Base-by-base conservation (phyloP, 257 asterid species). In the Rhazya stricta region DNA sequence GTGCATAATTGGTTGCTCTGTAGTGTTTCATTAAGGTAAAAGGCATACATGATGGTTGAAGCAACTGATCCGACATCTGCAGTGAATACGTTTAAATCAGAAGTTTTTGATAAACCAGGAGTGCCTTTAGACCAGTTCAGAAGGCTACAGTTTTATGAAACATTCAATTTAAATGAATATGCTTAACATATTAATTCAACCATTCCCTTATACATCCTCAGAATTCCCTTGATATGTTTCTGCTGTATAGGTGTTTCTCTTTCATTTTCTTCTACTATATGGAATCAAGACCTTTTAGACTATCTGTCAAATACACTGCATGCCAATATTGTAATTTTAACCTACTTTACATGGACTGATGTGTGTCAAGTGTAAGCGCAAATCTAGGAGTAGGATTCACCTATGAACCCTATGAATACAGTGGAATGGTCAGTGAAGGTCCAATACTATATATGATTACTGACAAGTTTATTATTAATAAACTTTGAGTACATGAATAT, bases 41-140 rank as follows among this genome's bases (percentile, higher is more conserved):
- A 90, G 4, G 97, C 91, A 82, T 91, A 88, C 93, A 85, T 82
- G 86, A 93, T 86, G 57, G 94, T 85, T 30, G 97, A 84, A 62
- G 83, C 92, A 86, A 89, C 84, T 18, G 97, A 87, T 74, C 94
- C 97, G 58, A 88, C 88, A 85, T 91, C 97, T 92, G 89, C 86
- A 68, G 77, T 39, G n/a, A 84, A 32, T 57, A 57, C 72, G 29
- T 74, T 19, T 73, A 65, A 61, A 63, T 78, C 37, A 77, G 34
- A 73, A n/a, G 7, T 11, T 60, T 29, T 16, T 13, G 29, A 27
- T 29, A 27, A 60, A 34, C 6, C 10, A 76, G 74, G 30, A 23
- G 67, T 69, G 63, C 18, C 7, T 37, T 15, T 76, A 77, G 39
- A 27, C 74, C 37, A 72, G 76, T 27, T 34, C 16, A 67, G 41